Base-by-base conservation (phyloP, 73 alveolate genomes). In the Paramecium primaurelia region DNA sequence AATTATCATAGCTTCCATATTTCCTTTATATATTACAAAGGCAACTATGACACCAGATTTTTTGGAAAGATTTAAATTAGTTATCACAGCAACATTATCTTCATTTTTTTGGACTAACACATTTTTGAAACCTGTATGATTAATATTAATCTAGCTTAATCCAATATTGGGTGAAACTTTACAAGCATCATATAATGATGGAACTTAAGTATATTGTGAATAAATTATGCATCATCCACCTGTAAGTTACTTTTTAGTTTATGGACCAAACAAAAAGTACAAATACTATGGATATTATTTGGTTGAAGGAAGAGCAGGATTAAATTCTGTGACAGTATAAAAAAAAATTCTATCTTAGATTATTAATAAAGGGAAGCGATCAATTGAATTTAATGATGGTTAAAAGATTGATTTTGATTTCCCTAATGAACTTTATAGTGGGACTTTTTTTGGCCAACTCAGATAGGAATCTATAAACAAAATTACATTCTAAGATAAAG, bases 151-250 rank as follows among this genome's bases (percentile, higher is more conserved):
- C 22, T 60, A 87, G 93, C 88, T 98, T 77, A 98, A 98, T 92
- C 99, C 99, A 22, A 95, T 98, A 30, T 92, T 97, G 86, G 99
- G 99, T 38, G 99, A 98, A 92, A 98, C 99, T 36, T 96, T 94
- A 87, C 94, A 95, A 92, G 98, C 98, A 91, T 95, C 77, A 40
- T 94, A 96, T 92, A 97, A 95, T 84, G 99, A 98, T 93, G 99
- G 99, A 42, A 94, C 99, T 9, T 92, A 92, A 92, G 97, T 96
- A 59, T 98, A 96, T 95, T 94, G 96, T 64, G 99, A 98, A 92
- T 97, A 98, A 92, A 97, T 99, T 25, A 88, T 96, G 77, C 99
- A 98, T 77, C 98, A 97, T 49, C 99, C 99, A 28, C 99, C 99
- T 12, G 86, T 93, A 22, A 64, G 92, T 51, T 89, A 89, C 45